Evolutionary conservation across 2,329 filamentous ascomycete genomes (phyloP).

Genomic region (Penicillium sp.): DNA sequence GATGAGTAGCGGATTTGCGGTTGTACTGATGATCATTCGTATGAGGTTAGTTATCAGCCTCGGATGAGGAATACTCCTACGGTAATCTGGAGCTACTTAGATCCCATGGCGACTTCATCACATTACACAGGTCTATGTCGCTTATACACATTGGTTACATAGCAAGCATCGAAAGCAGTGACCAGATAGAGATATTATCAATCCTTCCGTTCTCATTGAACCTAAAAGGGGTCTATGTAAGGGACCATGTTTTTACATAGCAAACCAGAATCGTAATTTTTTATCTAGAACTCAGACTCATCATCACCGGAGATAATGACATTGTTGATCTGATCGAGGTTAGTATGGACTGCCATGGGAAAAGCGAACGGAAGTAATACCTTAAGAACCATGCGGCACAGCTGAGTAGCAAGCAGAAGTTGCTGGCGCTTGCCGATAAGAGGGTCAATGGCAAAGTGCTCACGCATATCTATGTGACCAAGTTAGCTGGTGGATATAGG

Average conservation of each 20-base stretch:
- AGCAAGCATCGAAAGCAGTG: not conserved
- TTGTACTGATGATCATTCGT: not conserved
- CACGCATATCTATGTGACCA: slow-evolving; percentile 72
- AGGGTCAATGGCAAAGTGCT: slow-evolving; percentile 96
- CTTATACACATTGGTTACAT: not conserved
- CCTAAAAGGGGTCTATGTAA: slow-evolving; percentile 27
- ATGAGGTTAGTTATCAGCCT: too few species aligned
- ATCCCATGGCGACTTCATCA: not conserved
- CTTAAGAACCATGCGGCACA: slow-evolving; percentile 98
- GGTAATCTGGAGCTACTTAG: not conserved
- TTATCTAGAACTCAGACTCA: slow-evolving; percentile 74
- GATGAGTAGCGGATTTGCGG: not conserved
- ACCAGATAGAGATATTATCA: slow-evolving; percentile 19
- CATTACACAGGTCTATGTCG: not conserved
- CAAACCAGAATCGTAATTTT: slow-evolving; percentile 22
- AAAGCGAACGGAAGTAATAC: slow-evolving; percentile 41
- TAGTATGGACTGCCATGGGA: slow-evolving; percentile 13
- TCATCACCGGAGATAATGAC: slow-evolving; percentile 87
- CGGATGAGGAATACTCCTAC: not conserved
- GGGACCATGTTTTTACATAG: slow-evolving; percentile 27
- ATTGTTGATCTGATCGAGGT: slow-evolving; percentile 65
- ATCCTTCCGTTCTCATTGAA: slow-evolving; percentile 26
- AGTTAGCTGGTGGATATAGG: slow-evolving; percentile 8
- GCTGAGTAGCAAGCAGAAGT: slow-evolving; percentile 89
- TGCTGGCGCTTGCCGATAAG: slow-evolving; percentile 98